Base-by-base conservation (phyloP, 805 yeast species). In the Cyberlindnera samutprakarnensis region DNA sequence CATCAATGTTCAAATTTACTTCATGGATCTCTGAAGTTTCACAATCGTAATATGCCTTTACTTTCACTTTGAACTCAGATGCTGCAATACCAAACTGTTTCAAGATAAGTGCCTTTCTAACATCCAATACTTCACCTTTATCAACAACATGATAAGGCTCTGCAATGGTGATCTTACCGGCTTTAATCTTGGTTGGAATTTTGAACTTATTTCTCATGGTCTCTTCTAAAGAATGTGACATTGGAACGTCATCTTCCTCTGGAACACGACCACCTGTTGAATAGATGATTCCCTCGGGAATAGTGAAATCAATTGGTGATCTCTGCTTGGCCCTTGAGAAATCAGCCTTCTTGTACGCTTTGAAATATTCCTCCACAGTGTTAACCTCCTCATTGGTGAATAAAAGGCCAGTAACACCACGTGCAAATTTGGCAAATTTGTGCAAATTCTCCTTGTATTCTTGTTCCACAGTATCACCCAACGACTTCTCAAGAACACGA, bases 31-130 rank as follows among this genome's bases (percentile, higher is more conserved):
- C 42, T 22, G 59, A 42, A 13, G 57, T 33, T 43, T 84, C 86
- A 37, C 71, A 77, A 54, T 81, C 78, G 54, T 82, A 90, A 57
- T 70, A 84, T 14, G 92, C 96, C 46, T 77, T 61, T 41, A 82
- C 62, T 47, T 75, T 70, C 32, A 92, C 94, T 59, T 78, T 85
- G 62, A 90, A 92, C 54, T 84, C 87, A 27, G 96, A 72, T 35
- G 87, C 86, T 10, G 96, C 96, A 36, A 94, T 75, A 51, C 99
- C 99, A 58, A 92, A 94, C 47, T 85, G 92, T 62, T 92, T 92
- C 57, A 92, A 69, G 35, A 92, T 75, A 45, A 92, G 71, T 16
- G 96, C 94, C 63, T 92, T 94, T 51, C 82, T 80, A 30, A 88
- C 92, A 59, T 86, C 94, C 40, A 94, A 68, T 18, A 69, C 66